Conservation (phyloP, 2,329 filamentous ascomycete genomes). For the Hypomyces rosellus region DNA sequence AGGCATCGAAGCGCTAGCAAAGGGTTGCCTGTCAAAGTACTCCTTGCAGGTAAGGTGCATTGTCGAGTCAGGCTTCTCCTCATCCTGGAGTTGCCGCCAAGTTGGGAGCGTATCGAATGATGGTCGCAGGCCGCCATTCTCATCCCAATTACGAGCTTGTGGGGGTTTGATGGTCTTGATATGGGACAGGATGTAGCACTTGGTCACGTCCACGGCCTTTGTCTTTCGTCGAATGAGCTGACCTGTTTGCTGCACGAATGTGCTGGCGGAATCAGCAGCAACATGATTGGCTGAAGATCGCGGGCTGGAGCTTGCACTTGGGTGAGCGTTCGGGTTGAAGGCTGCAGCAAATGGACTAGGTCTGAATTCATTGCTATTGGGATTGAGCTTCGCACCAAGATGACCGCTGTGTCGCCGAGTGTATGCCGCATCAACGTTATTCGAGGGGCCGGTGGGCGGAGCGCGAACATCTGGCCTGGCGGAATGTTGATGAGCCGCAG, state of each 20-base stretch:
- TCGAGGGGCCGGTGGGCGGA: conserved; percentile 68
- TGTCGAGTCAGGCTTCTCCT: conserved; percentile 62
- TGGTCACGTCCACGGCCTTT: conserved; percentile 63
- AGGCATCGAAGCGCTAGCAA: conserved; percentile 51
- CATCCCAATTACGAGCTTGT: conserved; percentile 56
- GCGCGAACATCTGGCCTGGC: conserved; percentile 59
- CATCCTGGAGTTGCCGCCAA: conserved; percentile 68
- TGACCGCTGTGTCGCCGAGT: conserved; percentile 47
- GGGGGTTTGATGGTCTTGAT: conserved; percentile 49
- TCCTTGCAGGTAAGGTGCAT: conserved; percentile 66
- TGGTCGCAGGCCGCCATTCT: conserved; percentile 76
- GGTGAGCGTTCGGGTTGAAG: conserved; percentile 66
- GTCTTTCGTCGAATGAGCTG: conserved; percentile 65
- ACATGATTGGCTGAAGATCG: conserved; percentile 52
- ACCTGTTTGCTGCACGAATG: conserved; percentile 20
- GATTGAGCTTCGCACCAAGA: conserved; percentile 53
- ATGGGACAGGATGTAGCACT: conserved; percentile 50
- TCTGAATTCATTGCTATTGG: conserved; percentile 70
- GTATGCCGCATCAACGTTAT: conserved; percentile 46
- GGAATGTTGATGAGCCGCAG: conserved; percentile 41
- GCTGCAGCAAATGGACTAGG: conserved; percentile 74
- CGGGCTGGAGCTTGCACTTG: conserved; percentile 68
- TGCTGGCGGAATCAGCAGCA: conserved; percentile 19
- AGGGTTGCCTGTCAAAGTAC: conserved; percentile 66
- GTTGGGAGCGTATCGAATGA: conserved; percentile 79